These are phyloP conservation scores for Alternaria gansuensis DNA, from an alignment of 2,329 filamentous ascomycete genomes.

Conservation along the genomic window DNA sequence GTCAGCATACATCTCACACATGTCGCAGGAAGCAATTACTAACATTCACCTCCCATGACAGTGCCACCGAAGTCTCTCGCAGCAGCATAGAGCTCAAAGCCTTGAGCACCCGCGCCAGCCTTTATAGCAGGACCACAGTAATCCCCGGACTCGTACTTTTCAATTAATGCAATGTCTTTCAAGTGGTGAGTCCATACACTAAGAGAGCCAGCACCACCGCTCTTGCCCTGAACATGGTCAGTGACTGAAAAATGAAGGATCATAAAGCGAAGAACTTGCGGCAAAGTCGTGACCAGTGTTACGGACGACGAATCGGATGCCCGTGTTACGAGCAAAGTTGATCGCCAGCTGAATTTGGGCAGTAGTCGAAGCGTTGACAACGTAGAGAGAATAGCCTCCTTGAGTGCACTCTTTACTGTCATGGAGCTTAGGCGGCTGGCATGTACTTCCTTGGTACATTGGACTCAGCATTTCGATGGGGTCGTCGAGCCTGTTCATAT, in stretches of 20 bases:
- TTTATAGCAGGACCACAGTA: constrained; percentile 43
- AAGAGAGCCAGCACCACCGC: constrained; percentile 31
- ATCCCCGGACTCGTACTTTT: constrained; percentile 33
- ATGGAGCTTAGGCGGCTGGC: constrained; percentile 35
- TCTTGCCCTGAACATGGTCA: constrained; percentile 24
- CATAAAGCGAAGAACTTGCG: background rate
- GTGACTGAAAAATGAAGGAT: background rate
- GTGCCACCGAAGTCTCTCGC: constrained; percentile 34
- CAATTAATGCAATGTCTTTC: constrained; percentile 39
- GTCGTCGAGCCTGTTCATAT: constrained; percentile 35
- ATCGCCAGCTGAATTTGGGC: constrained; percentile 37
- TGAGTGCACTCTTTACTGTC: constrained; percentile 35
- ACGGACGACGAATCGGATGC: constrained; percentile 41
- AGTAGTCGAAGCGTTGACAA: constrained; percentile 34
- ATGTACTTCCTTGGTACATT: constrained; percentile 41
- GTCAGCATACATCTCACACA: background rate
- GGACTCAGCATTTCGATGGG: constrained; percentile 39
- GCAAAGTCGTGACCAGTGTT: constrained; percentile 46
- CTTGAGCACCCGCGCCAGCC: constrained; percentile 42
- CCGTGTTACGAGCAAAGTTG: constrained; percentile 41
- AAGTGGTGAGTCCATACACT: constrained; percentile 43
- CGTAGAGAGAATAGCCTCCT: constrained; percentile 41
- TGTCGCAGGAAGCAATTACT: constrained; percentile 5
- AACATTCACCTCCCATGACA: constrained; percentile 36
- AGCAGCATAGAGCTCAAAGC: constrained; percentile 41